Conservation (phyloP, 768 basidiomycete genomes). For the Amyloporia xantha region DNA sequence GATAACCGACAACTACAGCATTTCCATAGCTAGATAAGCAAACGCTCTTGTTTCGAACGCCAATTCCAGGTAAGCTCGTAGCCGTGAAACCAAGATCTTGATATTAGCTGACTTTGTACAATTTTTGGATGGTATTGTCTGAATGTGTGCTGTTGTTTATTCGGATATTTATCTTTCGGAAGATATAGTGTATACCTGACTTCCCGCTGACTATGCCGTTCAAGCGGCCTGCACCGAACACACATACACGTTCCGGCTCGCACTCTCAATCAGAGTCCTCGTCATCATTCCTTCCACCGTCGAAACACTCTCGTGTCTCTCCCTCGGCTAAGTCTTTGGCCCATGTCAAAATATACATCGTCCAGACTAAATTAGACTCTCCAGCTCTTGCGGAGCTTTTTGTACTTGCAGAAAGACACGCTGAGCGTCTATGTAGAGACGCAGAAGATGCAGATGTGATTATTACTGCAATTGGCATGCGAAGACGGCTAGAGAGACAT, state of each 20-base stretch:
- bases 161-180: no score
- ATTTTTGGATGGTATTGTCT: no score
- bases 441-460: constrained; percentile 53
- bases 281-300: constrained; percentile 1
- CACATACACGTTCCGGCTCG: constrained; percentile 6
- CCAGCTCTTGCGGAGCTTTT: constrained; percentile 22
- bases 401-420: constrained; percentile 22
- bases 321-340: constrained; percentile 10
- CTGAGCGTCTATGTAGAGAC: constrained; percentile 30
- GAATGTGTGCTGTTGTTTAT: no score
- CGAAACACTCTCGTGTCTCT: constrained; percentile 14
- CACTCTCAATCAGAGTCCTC: constrained; percentile 8
- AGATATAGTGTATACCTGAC: no score
- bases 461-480: constrained; percentile 60
- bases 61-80: no score
- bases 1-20: no score
- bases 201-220: no score
- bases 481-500: constrained; percentile 64
- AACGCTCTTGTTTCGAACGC: no score
- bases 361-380: constrained; percentile 24
- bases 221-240: constrained; percentile 17
- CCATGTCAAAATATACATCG: constrained; percentile 18
- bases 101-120: no score
- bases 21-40: no score
- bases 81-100: no score